Percentiles rank a stretch among this genome's conserved stretches.
Conservation (phyloP, 228 moss, liverwort and hornwort genomes). For the Sphagnum magellanicum region DNA sequence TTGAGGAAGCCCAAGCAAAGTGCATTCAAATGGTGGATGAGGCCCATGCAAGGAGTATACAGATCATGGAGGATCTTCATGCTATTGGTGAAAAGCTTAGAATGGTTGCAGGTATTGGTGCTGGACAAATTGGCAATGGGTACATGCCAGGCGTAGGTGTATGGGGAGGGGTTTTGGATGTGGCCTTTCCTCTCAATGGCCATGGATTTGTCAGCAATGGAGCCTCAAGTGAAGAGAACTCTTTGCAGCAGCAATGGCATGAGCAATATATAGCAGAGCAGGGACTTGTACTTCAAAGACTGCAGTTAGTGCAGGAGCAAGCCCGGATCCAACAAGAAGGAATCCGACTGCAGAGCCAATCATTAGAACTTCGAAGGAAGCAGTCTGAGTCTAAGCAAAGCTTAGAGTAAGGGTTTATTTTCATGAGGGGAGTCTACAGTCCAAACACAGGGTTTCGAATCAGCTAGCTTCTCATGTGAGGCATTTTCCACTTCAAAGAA, state of each 20-base stretch:
- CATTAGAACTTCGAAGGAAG: slow-evolving; percentile 14
- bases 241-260: slow-evolving; percentile 27
- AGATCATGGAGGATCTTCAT: slow-evolving; percentile 47
- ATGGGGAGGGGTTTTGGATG: background rate
- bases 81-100: slow-evolving; percentile 22
- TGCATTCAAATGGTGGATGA: slow-evolving; percentile 40
- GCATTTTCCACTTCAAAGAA: too few species aligned
- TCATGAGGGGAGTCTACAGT: too few species aligned
- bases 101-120: slow-evolving; percentile 11
- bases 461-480: too few species aligned
- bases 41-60: slow-evolving; percentile 26
- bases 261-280: slow-evolving; percentile 40
- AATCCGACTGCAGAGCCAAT: slow-evolving; percentile 19
- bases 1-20: slow-evolving; percentile 37
- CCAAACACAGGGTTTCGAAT: too few species aligned
- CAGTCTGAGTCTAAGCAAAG: background rate
- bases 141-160: slow-evolving; percentile 1
- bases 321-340: slow-evolving; percentile 52
- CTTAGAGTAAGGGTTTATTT: too few species aligned
- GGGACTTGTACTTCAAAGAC: slow-evolving; percentile 36
- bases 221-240: background rate
- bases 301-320: slow-evolving; percentile 47
- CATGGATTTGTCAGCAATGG: slow-evolving; percentile 7
- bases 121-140: slow-evolving; percentile 13
- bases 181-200: background rate